These are phyloP conservation scores for Schrenkiella parvula DNA, from an alignment of 345 rosid species.

Conservation along the genomic window DNA sequence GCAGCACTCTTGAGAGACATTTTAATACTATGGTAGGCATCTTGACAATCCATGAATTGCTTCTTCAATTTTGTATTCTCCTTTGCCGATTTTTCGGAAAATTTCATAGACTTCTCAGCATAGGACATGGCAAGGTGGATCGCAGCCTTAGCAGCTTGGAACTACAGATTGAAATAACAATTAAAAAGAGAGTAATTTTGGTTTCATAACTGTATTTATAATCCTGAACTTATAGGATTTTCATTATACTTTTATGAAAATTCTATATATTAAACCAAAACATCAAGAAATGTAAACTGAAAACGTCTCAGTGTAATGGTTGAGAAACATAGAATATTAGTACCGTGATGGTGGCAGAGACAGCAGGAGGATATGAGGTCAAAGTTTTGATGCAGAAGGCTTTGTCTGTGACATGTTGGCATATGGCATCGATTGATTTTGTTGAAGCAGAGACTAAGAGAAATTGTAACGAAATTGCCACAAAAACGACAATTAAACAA, in stretches of 20 bases:
- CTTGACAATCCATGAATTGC: neutral
- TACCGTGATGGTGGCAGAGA: constrained; percentile 11
- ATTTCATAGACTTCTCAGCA: neutral
- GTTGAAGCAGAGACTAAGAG: neutral
- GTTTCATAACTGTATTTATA: neutral
- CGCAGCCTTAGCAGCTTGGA: neutral
- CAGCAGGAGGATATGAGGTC: neutral
- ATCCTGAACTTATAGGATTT: neutral
- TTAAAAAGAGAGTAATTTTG: neutral
- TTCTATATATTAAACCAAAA: no score
- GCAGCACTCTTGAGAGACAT: neutral
- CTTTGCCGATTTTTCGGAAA: neutral
- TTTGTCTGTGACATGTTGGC: neutral
- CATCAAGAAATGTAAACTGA: no score
- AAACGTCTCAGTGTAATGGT: neutral
- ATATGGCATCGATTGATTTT: constrained; percentile 6
- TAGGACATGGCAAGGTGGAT: neutral
- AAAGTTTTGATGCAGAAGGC: constrained; percentile 17
- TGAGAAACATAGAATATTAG: neutral
- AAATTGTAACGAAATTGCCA: neutral
- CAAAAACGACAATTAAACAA: neutral
- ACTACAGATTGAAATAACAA: neutral
- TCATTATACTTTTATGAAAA: neutral
- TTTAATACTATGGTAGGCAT: neutral
- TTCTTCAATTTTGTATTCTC: neutral